phyloP scores from a whole-genome alignment of 2,329 filamentous ascomycete genomes.

The Cytospora schulzeri region DNA sequence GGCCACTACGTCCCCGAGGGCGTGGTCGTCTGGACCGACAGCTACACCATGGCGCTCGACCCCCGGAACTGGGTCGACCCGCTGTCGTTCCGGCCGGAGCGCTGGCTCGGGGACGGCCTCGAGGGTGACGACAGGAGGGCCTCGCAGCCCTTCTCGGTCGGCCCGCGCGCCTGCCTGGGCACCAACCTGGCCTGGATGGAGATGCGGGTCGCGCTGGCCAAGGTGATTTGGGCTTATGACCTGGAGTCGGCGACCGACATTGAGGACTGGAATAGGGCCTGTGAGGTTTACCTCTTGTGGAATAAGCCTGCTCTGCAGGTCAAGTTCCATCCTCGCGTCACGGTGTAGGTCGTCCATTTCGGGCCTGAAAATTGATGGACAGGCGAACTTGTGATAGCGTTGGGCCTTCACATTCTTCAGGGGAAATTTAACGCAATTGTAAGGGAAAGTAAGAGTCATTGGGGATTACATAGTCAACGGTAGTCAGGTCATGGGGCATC shows the following conservation, averaged over 20 bases:
- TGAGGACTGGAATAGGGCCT: slow-evolving; percentile 29
- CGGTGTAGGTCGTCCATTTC: neutral
- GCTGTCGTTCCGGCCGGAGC: slow-evolving; percentile 49
- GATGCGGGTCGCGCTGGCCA: slow-evolving; percentile 30
- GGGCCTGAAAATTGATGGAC: neutral
- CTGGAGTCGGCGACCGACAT: slow-evolving; percentile 28
- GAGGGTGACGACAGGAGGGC: slow-evolving; percentile 21
- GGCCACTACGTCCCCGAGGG: no score
- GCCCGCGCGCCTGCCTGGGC: slow-evolving; percentile 19
- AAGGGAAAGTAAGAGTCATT: neutral
- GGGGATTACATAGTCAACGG: neutral
- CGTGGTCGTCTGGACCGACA: no score
- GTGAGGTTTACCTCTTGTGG: slow-evolving; percentile 37
- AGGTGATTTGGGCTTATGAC: slow-evolving; percentile 33
- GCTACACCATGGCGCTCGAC: no score
- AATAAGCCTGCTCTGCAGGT: slow-evolving; percentile 34
- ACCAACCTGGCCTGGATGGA: slow-evolving; percentile 32
- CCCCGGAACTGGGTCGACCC: no score
- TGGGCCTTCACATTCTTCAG: no score
- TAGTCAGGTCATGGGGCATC: neutral
- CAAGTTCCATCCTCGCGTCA: slow-evolving; percentile 20
- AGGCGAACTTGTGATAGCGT: neutral
- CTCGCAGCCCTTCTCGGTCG: slow-evolving; percentile 24
- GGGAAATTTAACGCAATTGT: neutral
- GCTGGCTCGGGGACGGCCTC: slow-evolving; percentile 44